Conservation (phyloP, 345 rosid genomes). For the Populus simonii region DNA sequence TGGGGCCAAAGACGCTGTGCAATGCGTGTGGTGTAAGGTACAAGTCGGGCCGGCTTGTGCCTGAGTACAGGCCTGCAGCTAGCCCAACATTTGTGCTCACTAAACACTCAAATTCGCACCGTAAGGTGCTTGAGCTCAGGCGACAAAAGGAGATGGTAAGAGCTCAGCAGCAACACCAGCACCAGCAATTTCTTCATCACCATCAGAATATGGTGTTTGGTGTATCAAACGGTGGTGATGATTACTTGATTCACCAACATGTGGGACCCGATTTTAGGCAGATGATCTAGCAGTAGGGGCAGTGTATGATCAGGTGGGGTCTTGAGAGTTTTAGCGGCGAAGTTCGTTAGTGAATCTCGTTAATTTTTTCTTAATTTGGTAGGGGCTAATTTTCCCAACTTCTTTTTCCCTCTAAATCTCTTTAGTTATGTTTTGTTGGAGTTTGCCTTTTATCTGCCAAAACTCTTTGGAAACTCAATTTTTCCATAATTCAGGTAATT, state of each 20-base stretch:
- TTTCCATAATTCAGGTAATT: slow-evolving; percentile 19
- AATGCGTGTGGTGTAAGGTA: slow-evolving; percentile 88
- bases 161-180: slow-evolving; percentile 17
- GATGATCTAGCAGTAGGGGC: slow-evolving; percentile 42
- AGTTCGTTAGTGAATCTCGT: slow-evolving; percentile 28
- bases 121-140: slow-evolving; percentile 61
- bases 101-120: slow-evolving; percentile 71
- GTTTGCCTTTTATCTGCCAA: not conserved
- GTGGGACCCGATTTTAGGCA: slow-evolving; percentile 83
- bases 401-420: not conserved
- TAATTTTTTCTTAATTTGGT: slow-evolving; percentile 9
- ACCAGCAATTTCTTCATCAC: slow-evolving; percentile 21
- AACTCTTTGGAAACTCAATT: slow-evolving; percentile 18
- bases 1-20: slow-evolving; percentile 83
- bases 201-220: slow-evolving; percentile 69
- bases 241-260: slow-evolving; percentile 82
- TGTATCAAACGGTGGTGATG: slow-evolving; percentile 68
- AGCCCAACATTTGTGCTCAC: slow-evolving; percentile 73
- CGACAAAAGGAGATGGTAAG: slow-evolving; percentile 28
- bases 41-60: slow-evolving; percentile 73
- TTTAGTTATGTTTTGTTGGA: slow-evolving; percentile 2
- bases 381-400: slow-evolving; percentile 30
- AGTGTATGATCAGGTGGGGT: slow-evolving; percentile 1
- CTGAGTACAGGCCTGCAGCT: slow-evolving; percentile 75
- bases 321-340: slow-evolving; percentile 14